Evolutionary conservation across 805 yeast species (phyloP).

Genomic region (Saccharomycopsis sp.): DNA sequence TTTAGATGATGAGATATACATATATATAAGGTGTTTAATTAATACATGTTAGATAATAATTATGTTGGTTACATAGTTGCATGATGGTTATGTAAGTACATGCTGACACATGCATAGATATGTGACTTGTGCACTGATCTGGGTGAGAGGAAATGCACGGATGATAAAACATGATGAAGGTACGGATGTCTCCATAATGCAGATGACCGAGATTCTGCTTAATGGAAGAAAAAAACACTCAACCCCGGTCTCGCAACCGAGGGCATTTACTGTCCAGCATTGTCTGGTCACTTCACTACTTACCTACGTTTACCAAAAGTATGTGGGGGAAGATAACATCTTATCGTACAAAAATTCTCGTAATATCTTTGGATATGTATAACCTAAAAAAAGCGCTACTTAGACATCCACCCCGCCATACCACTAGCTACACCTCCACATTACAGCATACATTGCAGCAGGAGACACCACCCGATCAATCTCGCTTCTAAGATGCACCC

Average conservation of each 20-base stretch:
- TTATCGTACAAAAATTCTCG: not conserved
- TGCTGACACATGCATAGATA: not conserved
- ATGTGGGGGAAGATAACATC: too few relatives aligned
- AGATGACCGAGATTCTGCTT: not conserved
- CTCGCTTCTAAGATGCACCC: not conserved
- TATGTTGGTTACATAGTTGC: too few relatives aligned
- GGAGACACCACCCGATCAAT: not conserved
- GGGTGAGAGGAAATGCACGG: too few relatives aligned
- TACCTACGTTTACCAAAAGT: too few relatives aligned
- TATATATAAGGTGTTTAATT: not conserved
- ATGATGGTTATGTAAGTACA: too few relatives aligned
- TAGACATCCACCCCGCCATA: not conserved
- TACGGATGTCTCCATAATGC: not conserved
- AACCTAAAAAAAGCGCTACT: not conserved
- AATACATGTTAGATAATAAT: not conserved
- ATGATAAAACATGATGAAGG: too few relatives aligned
- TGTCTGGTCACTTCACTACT: too few relatives aligned
- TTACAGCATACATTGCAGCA: not conserved
- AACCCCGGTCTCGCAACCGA: not conserved
- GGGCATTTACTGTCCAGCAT: too few relatives aligned
- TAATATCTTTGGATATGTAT: too few relatives aligned
- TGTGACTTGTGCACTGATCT: not conserved
- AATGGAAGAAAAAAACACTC: not conserved
- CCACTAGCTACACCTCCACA: not conserved
- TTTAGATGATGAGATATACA: not conserved